Evolutionary conservation across 306 rosid genomes (phyloP).

Genomic region (Castanea crenata): DNA sequence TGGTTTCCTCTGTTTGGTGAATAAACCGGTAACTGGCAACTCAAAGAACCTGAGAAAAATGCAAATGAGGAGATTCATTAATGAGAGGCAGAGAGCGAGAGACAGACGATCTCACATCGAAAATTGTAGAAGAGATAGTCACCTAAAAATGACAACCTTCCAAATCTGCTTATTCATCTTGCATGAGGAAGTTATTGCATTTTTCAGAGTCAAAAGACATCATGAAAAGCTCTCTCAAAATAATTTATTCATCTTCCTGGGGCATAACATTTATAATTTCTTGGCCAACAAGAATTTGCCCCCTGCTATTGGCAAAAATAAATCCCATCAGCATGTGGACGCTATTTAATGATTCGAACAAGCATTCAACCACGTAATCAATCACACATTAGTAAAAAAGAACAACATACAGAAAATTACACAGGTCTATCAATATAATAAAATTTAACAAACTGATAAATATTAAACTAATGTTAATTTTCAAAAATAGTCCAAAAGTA

Average conservation of each 20-base stretch:
- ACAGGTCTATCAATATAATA: not conserved
- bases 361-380: not conserved
- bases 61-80: not conserved
- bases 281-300: conserved; percentile 76
- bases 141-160: conserved; percentile 40
- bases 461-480: not conserved
- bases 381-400: not conserved
- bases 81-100: not conserved
- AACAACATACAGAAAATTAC: not conserved
- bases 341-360: not conserved
- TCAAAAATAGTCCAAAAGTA: not conserved
- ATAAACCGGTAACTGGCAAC: not conserved
- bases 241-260: conserved; percentile 44
- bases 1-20: not conserved
- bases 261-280: conserved; percentile 38
- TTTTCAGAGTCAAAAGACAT: conserved; percentile 29
- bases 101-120: not conserved
- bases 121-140: conserved; percentile 13
- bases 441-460: not conserved
- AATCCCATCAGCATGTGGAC: conserved; percentile 14
- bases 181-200: conserved; percentile 23
- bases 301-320: conserved; percentile 48
- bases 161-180: conserved; percentile 23
- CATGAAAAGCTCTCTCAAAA: conserved; percentile 20
- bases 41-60: conserved; percentile 15